Evolutionary conservation across 2,329 filamentous ascomycete species (phyloP).

Genomic region (Colletotrichum tropicale): DNA sequence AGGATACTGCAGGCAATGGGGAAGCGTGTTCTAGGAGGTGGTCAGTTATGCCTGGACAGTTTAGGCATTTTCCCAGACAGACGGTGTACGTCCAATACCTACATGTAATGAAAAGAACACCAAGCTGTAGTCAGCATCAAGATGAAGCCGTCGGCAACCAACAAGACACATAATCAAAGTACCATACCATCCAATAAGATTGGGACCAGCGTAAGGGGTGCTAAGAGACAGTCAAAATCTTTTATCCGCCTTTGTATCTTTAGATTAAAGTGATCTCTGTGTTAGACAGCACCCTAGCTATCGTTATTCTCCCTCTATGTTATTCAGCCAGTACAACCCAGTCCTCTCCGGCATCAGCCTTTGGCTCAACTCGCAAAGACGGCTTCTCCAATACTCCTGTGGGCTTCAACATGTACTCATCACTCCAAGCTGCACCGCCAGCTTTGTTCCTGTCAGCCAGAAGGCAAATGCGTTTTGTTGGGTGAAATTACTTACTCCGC

Average conservation of each 20-base stretch:
- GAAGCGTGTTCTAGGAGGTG: fast-evolving
- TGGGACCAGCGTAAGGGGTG: fast-evolving
- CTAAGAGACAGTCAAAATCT: not conserved
- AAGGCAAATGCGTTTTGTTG: not conserved
- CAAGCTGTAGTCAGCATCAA: fast-evolving
- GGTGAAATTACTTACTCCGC: not conserved
- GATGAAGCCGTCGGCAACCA: not conserved
- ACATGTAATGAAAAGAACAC: fast-evolving
- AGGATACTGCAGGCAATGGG: fast-evolving
- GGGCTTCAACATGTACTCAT: not conserved
- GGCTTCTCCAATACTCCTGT: constrained; percentile 4
- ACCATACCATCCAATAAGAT: no score
- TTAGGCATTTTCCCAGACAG: fast-evolving
- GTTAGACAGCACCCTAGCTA: fast-evolving
- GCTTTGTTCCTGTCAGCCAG: not conserved
- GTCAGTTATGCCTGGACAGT: fast-evolving
- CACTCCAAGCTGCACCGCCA: not conserved
- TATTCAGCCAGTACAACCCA: not conserved
- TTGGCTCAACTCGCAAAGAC: not conserved
- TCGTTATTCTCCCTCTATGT: fast-evolving
- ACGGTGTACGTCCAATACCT: no score
- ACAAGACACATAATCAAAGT: not conserved
- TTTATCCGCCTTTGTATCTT: fast-evolving
- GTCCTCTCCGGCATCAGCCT: not conserved
- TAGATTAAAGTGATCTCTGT: not conserved